phyloP scores from a whole-genome alignment of 2,329 filamentous ascomycete species.

The Cladosporium sp. region DNA sequence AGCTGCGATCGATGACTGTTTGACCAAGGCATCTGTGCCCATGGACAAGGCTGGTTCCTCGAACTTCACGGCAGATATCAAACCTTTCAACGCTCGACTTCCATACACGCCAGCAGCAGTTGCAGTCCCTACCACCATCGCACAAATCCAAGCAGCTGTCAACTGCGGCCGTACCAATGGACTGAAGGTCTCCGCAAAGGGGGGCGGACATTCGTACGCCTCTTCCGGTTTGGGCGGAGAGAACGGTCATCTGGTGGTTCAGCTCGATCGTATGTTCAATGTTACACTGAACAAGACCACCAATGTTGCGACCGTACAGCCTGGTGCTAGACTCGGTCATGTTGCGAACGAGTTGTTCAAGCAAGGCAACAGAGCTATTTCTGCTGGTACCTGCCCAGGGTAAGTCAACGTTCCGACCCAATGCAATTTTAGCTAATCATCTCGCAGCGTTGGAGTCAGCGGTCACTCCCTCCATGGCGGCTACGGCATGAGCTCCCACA shows the following conservation, averaged over 20 bases:
- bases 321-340: conserved; percentile 15
- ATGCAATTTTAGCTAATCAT: background rate
- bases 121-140: conserved; percentile 1
- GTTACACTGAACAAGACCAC: conserved; percentile 13
- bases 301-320: conserved; percentile 15
- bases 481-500: conserved; percentile 16
- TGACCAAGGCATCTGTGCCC: conserved; percentile 1
- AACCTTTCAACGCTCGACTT: conserved; percentile 9
- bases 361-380: conserved; percentile 15
- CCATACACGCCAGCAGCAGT: conserved; percentile 8
- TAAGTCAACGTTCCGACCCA: background rate
- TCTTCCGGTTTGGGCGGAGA: conserved; percentile 14
- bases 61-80: conserved; percentile 9
- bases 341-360: conserved; percentile 13
- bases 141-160: conserved; percentile 12
- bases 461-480: conserved; percentile 15
- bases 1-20: conserved; percentile 6
- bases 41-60: conserved; percentile 3
- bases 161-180: conserved; percentile 7
- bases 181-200: conserved; percentile 13
- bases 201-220: conserved; percentile 13
- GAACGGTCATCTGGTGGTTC: conserved; percentile 13
- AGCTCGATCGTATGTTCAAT: conserved; percentile 14
- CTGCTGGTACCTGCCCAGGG: conserved; percentile 16
- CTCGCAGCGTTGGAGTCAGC: conserved; percentile 13